phyloP scores from a whole-genome alignment of 2,329 filamentous ascomycete genomes.

The Colletotrichum costaricense region DNA sequence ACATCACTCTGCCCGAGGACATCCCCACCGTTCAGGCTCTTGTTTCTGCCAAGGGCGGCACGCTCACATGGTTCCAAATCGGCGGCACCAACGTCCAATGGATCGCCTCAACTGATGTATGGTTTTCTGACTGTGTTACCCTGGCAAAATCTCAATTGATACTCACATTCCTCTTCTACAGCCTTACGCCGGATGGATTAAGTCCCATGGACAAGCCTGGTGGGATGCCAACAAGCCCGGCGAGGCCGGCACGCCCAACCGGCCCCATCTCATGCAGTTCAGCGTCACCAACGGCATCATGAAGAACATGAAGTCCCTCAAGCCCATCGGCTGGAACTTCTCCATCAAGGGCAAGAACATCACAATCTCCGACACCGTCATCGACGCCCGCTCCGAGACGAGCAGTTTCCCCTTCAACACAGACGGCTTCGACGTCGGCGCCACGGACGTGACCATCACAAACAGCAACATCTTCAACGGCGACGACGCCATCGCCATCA shows the following conservation, averaged over 20 bases:
- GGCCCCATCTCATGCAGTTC: constrained; percentile 54
- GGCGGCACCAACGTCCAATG: constrained; percentile 46
- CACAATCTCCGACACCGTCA: constrained; percentile 50
- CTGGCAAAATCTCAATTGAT: not conserved
- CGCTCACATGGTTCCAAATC: constrained; percentile 52
- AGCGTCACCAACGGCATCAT: constrained; percentile 49
- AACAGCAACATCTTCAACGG: constrained; percentile 52
- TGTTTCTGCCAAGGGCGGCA: constrained; percentile 45
- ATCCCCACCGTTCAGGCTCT: constrained; percentile 50
- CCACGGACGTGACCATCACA: constrained; percentile 43
- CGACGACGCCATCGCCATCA: constrained; percentile 55
- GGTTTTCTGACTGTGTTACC: constrained; percentile 30
- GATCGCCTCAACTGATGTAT: constrained; percentile 47
- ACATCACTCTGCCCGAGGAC: constrained; percentile 54
- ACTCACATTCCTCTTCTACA: not conserved
- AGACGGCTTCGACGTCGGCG: constrained; percentile 47
- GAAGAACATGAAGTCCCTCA: constrained; percentile 52
- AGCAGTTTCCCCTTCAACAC: constrained; percentile 55
- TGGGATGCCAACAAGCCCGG: constrained; percentile 55
- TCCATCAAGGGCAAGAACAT: constrained; percentile 52
- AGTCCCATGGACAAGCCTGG: constrained; percentile 57
- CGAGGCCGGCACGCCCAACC: constrained; percentile 48
- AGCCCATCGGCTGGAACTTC: constrained; percentile 57
- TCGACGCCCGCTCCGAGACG: constrained; percentile 50
- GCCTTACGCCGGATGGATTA: constrained; percentile 52